A percentile compares a stretch with the other conserved stretches of the same genome.
Evolutionary conservation across 202 grass and related monocot genomes (phyloP).

Genomic region (Bolboschoenoplectus hybrid): DNA sequence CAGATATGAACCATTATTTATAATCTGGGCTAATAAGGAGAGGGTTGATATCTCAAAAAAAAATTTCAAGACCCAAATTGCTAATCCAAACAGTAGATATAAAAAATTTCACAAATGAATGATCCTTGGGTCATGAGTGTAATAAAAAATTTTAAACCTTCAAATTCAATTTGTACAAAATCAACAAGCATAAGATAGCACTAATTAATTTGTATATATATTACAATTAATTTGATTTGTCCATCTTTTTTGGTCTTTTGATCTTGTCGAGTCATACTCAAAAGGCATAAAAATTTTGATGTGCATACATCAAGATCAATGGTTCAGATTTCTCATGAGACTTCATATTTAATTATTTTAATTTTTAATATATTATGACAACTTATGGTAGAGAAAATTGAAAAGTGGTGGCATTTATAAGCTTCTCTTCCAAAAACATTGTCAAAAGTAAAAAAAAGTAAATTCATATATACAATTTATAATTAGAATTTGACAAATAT

Average conservation of each 20-base stretch:
- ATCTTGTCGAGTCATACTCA: background rate
- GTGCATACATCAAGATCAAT: background rate
- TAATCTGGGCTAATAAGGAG: too few relatives aligned
- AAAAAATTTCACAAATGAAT: background rate
- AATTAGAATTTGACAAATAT: background rate
- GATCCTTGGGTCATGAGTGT: background rate
- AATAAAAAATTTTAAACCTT: background rate
- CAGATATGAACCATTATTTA: background rate
- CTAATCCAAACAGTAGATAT: background rate
- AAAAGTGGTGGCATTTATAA: background rate
- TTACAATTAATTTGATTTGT: background rate
- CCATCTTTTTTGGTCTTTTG: background rate
- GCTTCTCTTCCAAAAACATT: background rate
- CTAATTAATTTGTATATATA: background rate
- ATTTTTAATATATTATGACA: background rate
- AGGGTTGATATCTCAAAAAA: too few relatives aligned
- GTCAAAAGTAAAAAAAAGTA: background rate
- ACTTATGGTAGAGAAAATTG: background rate
- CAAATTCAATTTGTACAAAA: background rate
- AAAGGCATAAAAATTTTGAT: background rate
- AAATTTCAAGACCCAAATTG: background rate
- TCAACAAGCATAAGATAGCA: background rate
- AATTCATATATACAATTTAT: background rate
- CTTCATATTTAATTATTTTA: background rate
- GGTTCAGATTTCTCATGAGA: background rate